Conservation (phyloP, 1,284 basidiomycete species). For the Trichosporon asahii region DNA sequence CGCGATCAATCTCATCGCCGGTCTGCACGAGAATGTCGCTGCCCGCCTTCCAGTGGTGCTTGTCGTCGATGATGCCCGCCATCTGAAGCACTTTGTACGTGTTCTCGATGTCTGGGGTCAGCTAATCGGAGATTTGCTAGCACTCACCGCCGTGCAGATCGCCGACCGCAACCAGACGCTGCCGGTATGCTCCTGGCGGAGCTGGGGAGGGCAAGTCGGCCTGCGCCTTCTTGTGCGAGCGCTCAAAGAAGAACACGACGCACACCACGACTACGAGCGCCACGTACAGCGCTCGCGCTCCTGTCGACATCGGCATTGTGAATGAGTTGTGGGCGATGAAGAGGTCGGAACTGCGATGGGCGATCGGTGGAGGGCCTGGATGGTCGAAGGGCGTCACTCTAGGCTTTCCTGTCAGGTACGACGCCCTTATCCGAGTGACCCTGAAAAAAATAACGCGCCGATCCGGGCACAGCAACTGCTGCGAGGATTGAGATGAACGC, state of each 20-base stretch:
- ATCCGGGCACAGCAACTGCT: not conserved
- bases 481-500: too few relatives aligned
- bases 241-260: slow-evolving; percentile 1
- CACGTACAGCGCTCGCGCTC: not conserved
- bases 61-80: slow-evolving; percentile 64
- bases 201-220: not conserved
- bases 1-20: slow-evolving; percentile 88
- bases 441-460: not conserved
- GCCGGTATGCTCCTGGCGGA: slow-evolving; percentile 27
- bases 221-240: not conserved
- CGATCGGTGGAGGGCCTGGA: not conserved
- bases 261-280: not conserved
- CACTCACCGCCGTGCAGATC: slow-evolving; percentile 67
- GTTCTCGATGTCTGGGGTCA: slow-evolving; percentile 58
- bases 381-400: not conserved
- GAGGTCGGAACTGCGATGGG: not conserved
- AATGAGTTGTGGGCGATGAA: not conserved
- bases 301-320: not conserved
- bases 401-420: not conserved
- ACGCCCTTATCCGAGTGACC: not conserved
- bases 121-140: not conserved
- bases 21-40: slow-evolving; percentile 84
- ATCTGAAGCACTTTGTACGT: slow-evolving; percentile 71
- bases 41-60: slow-evolving; percentile 72
- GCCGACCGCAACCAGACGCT: slow-evolving; percentile 64